Evolutionary conservation across 2,329 filamentous ascomycete species (phyloP).

Genomic region (Diaporthe sp.): DNA sequence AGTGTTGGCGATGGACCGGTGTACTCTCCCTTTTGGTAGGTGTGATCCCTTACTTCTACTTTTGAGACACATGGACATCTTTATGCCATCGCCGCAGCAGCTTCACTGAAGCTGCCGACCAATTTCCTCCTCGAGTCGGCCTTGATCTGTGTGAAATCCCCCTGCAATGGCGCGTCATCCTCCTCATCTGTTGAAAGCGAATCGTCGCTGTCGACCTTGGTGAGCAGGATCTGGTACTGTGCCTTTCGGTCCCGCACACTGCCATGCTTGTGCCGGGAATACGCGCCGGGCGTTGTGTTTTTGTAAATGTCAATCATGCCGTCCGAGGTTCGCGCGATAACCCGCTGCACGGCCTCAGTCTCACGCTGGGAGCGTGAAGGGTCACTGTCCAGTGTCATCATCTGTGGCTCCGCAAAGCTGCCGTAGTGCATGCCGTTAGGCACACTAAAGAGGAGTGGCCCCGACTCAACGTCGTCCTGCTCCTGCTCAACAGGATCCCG

Average conservation of each 20-base stretch:
- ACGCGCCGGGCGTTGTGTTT: constrained; percentile 67
- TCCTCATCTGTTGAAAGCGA: constrained; percentile 56
- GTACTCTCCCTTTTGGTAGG: no score
- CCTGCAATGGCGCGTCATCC: constrained; percentile 60
- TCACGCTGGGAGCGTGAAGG: constrained; percentile 73
- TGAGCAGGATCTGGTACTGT: constrained; percentile 72
- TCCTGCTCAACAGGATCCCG: constrained; percentile 48
- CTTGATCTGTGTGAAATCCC: constrained; percentile 54
- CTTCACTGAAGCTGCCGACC: constrained; percentile 72
- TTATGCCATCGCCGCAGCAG: constrained; percentile 65
- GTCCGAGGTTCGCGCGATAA: constrained; percentile 74
- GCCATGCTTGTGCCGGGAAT: constrained; percentile 60
- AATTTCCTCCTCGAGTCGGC: constrained; percentile 58
- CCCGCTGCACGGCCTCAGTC: constrained; percentile 73
- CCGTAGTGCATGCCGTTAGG: constrained; percentile 71
- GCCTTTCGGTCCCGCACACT: constrained; percentile 68
- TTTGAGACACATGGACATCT: neutral
- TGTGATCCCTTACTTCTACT: no score
- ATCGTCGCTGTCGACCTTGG: constrained; percentile 67
- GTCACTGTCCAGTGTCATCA: constrained; percentile 64
- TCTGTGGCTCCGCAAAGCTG: constrained; percentile 70
- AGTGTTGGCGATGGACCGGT: no score
- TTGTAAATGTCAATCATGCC: constrained; percentile 78
- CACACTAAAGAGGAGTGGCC: constrained; percentile 74
- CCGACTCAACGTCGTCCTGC: constrained; percentile 64